Conservation (phyloP, 805 yeast species). For the Saccharomyces kudriavzevii region DNA sequence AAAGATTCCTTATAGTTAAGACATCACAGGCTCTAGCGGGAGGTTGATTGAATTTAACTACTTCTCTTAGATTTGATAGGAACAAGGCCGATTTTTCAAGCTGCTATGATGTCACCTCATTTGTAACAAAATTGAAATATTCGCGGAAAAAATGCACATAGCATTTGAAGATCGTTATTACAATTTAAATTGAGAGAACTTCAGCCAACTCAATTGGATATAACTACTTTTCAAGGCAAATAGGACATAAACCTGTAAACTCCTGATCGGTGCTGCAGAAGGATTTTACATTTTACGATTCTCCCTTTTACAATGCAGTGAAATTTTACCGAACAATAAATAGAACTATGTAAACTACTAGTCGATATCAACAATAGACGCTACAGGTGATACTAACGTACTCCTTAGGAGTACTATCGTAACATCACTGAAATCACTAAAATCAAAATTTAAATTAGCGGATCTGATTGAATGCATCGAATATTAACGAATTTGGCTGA, state of each 20-base stretch:
- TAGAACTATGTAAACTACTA: background rate
- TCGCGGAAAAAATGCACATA: too few species aligned
- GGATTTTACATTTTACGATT: too few species aligned
- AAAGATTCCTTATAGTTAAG: background rate
- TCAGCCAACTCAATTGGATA: too few species aligned
- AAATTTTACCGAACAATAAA: background rate
- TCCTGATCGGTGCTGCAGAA: too few species aligned
- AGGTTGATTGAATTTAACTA: background rate
- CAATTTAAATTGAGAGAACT: too few species aligned
- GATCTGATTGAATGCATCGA: conserved; percentile 69
- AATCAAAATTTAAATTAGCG: conserved; percentile 33
- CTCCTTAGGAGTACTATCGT: background rate
- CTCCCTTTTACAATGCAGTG: too few species aligned
- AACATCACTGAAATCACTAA: background rate
- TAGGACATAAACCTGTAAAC: too few species aligned
- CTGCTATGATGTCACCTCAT: too few species aligned
- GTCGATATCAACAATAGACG: background rate
- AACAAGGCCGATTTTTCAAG: background rate
- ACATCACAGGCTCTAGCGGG: background rate
- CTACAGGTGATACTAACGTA: background rate
- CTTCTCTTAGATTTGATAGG: background rate
- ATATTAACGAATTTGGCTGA: conserved; percentile 53
- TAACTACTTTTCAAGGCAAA: too few species aligned
- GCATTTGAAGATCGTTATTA: too few species aligned
- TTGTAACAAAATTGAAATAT: too few species aligned